A percentile compares a stretch with the other conserved stretches of the same genome.
These are phyloP conservation scores for Volutella citrinella DNA, from an alignment of 2,329 filamentous ascomycete species.

Conservation along the genomic window DNA sequence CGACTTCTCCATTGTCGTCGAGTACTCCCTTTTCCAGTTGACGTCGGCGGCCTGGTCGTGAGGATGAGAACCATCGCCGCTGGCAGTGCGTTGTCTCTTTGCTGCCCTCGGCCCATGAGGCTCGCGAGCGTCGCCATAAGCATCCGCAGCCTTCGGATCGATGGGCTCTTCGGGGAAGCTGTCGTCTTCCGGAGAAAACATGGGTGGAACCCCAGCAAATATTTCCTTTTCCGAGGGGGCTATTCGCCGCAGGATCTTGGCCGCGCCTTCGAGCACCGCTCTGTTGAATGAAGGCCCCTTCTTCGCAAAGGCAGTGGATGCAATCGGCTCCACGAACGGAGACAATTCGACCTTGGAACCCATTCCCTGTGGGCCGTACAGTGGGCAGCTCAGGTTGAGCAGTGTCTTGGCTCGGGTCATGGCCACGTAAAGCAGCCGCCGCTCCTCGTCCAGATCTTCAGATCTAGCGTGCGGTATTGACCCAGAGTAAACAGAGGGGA, in stretches of 20 bases:
- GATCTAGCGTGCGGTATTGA: slow-evolving; percentile 86
- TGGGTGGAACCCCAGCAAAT: slow-evolving; percentile 47
- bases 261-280: slow-evolving; percentile 61
- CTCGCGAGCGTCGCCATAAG: slow-evolving; percentile 13
- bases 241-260: slow-evolving; percentile 65
- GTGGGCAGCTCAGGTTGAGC: slow-evolving; percentile 79
- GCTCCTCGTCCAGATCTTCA: slow-evolving; percentile 84
- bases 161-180: slow-evolving; percentile 64
- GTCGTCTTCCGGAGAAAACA: slow-evolving; percentile 64
- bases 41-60: slow-evolving; percentile 24
- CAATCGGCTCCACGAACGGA: slow-evolving; percentile 61
- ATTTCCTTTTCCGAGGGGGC: slow-evolving; percentile 57
- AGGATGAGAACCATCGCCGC: slow-evolving; percentile 13
- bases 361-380: slow-evolving; percentile 59
- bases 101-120: slow-evolving; percentile 19
- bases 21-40: slow-evolving; percentile 43
- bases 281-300: slow-evolving; percentile 69
- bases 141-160: slow-evolving; percentile 28
- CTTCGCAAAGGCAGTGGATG: slow-evolving; percentile 42
- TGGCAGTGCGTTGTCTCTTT: slow-evolving; percentile 28
- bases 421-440: slow-evolving; percentile 86
- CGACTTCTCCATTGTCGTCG: slow-evolving; percentile 61
- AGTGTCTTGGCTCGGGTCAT: slow-evolving; percentile 92
- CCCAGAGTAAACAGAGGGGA: slow-evolving; percentile 85
- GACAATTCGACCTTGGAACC: slow-evolving; percentile 64